These are phyloP conservation scores for Trichoderma endophyticum DNA, from an alignment of 2,329 filamentous ascomycete genomes.

Conservation along the genomic window DNA sequence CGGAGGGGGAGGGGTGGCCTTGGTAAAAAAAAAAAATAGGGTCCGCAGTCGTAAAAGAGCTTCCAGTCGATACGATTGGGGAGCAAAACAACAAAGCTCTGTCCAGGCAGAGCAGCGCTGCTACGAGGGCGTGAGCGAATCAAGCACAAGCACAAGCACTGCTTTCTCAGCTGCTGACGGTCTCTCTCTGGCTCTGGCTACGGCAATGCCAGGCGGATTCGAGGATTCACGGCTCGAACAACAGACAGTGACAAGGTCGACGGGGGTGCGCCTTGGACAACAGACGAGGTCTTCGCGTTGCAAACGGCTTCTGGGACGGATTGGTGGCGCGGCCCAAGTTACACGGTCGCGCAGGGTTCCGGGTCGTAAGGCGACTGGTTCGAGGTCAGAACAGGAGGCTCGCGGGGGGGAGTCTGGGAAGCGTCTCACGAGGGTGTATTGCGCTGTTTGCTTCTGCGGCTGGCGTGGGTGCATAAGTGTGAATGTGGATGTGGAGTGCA, in stretches of 20 bases:
- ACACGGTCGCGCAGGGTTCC: constrained; percentile 19
- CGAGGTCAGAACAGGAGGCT: constrained; percentile 12
- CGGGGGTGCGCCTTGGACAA: constrained; percentile 5
- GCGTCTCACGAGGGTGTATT: constrained; percentile 19
- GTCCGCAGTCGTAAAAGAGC: background rate
- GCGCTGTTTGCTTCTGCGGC: constrained; percentile 15
- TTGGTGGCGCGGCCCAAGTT: constrained; percentile 19
- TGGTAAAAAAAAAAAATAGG: constrained; percentile 1
- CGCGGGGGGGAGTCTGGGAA: constrained; percentile 6
- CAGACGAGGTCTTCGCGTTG: constrained; percentile 14
- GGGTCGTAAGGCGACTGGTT: constrained; percentile 5
- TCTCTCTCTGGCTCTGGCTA: background rate
- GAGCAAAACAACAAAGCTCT: constrained; percentile 3
- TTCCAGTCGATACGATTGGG: constrained; percentile 14
- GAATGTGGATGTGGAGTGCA: constrained; percentile 18
- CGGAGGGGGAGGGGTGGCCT: constrained; percentile 13
- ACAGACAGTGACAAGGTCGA: constrained; percentile 4
- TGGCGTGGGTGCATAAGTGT: constrained; percentile 18
- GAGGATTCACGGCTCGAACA: background rate
- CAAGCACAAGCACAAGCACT: constrained; percentile 3
- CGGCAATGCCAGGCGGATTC: background rate
- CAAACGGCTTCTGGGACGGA: constrained; percentile 16
- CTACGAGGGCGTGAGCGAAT: constrained; percentile 7
- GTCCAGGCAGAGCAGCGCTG: background rate
- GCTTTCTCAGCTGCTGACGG: background rate